Conservation (phyloP, 2,329 filamentous ascomycete species). For the Colletotrichum sp. region DNA sequence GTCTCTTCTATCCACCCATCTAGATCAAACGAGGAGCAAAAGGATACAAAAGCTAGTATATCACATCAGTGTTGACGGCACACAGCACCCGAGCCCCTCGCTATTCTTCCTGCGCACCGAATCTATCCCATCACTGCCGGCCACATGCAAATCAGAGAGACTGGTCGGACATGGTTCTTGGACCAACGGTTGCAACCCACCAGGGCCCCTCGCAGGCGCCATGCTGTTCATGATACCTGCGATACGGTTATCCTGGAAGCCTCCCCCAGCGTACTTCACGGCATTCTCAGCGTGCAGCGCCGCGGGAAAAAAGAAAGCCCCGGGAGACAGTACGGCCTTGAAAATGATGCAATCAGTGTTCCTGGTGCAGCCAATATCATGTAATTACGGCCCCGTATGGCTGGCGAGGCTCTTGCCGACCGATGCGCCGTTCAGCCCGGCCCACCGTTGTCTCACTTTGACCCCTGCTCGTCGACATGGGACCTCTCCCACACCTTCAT, state of each 20-base stretch:
- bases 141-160: neutral
- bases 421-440: constrained; percentile 23
- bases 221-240: neutral
- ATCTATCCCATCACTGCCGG: neutral
- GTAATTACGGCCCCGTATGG: constrained; percentile 16
- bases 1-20: neutral
- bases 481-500: constrained; percentile 25
- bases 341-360: constrained; percentile 22
- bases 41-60: neutral
- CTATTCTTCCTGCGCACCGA: neutral
- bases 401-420: constrained; percentile 26
- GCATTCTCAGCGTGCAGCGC: neutral
- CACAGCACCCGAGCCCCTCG: neutral
- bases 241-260: neutral
- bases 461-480: constrained; percentile 25
- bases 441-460: constrained; percentile 21
- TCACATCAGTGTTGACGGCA: neutral
- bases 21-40: neutral
- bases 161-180: neutral
- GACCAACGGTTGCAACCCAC: neutral
- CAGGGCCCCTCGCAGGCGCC: neutral
- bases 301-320: constrained; percentile 8
- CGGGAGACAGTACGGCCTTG: neutral
- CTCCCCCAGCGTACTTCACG: neutral
- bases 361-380: constrained; percentile 16